Evolutionary conservation across 306 rosid genomes (phyloP).

Genomic region (Dryas drummondii): DNA sequence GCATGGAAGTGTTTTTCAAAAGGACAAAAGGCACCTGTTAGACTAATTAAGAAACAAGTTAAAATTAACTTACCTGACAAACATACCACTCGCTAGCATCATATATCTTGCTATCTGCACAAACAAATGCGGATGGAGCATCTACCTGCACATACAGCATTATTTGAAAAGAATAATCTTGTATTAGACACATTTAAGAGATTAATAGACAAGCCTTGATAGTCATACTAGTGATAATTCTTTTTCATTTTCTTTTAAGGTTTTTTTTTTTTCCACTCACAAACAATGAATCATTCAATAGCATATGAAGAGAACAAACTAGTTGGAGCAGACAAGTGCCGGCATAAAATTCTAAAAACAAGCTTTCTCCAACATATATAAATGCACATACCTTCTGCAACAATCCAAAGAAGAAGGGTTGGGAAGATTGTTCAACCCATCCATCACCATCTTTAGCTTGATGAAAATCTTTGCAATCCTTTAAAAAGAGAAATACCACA

Average conservation of each 20-base stretch:
- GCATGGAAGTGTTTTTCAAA: background rate
- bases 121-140: slow-evolving; percentile 71
- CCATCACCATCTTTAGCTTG: slow-evolving; percentile 99
- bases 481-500: slow-evolving; percentile 31
- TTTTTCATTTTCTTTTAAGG: background rate
- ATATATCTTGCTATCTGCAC: slow-evolving; percentile 89
- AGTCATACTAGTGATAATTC: background rate
- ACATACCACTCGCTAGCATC: slow-evolving; percentile 95
- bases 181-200: background rate
- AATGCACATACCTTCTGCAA: slow-evolving; percentile 76
- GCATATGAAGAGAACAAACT: background rate
- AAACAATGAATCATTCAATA: background rate
- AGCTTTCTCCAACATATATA: background rate
- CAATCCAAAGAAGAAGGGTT: slow-evolving; percentile 83
- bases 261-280: background rate
- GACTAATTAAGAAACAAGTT: background rate
- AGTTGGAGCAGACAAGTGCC: background rate
- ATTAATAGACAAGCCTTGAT: background rate
- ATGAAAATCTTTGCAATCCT: slow-evolving; percentile 97
- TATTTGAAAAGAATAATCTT: slow-evolving; percentile 18
- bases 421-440: slow-evolving; percentile 97
- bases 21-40: background rate
- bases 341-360: slow-evolving; percentile 7
- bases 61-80: slow-evolving; percentile 73
- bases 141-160: slow-evolving; percentile 57